Conservation (phyloP, 2,329 filamentous ascomycete genomes). For the Paecilomyces sp. region DNA sequence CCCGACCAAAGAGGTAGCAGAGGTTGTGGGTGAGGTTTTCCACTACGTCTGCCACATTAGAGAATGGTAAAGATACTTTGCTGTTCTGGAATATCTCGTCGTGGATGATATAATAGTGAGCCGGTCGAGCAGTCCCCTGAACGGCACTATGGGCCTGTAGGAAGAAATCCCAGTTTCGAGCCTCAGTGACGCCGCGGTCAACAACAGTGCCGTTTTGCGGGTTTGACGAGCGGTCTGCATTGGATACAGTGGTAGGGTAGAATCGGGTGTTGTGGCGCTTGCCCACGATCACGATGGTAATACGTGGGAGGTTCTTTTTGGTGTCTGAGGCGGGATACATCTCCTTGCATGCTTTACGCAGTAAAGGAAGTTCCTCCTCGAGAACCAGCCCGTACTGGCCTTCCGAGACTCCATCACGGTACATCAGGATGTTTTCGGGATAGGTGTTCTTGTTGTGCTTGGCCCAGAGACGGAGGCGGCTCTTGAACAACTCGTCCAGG, state of each 20-base stretch:
- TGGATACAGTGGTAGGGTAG: slow-evolving; percentile 56
- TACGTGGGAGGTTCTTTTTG: slow-evolving; percentile 48
- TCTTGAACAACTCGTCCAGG: slow-evolving; percentile 55
- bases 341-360: slow-evolving; percentile 53
- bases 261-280: slow-evolving; percentile 89
- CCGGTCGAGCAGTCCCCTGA: slow-evolving; percentile 75
- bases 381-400: slow-evolving; percentile 69
- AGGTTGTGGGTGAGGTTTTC: slow-evolving; percentile 70
- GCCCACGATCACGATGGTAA: slow-evolving; percentile 72
- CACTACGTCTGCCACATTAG: slow-evolving; percentile 56
- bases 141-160: slow-evolving; percentile 75
- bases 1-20: slow-evolving; percentile 77
- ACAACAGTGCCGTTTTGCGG: slow-evolving; percentile 71
- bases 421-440: slow-evolving; percentile 73
- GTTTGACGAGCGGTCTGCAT: slow-evolving; percentile 56
- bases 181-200: slow-evolving; percentile 73
- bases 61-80: slow-evolving; percentile 6
- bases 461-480: slow-evolving; percentile 60
- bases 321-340: slow-evolving; percentile 48
- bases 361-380: slow-evolving; percentile 52
- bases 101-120: slow-evolving; percentile 72
- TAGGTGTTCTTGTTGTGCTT: slow-evolving; percentile 47
- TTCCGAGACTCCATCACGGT: slow-evolving; percentile 84
- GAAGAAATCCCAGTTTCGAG: slow-evolving; percentile 75
- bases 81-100: slow-evolving; percentile 57